Conservation (phyloP, 2,329 filamentous ascomycete genomes). For the Microsporum canis region DNA sequence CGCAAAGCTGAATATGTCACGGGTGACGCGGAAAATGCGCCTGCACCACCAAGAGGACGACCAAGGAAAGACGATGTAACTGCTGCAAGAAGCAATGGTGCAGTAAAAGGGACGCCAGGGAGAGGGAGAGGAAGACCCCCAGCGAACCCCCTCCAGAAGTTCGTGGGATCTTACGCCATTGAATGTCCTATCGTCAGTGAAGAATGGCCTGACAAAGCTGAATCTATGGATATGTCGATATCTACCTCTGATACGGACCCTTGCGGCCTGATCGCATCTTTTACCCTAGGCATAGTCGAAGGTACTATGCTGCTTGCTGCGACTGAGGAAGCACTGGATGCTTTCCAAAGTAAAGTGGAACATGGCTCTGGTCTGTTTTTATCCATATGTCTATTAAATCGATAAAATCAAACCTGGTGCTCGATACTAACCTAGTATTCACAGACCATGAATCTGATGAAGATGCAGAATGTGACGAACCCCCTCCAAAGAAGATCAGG, state of each 20-base stretch:
- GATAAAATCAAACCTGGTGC: background rate
- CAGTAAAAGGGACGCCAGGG: background rate
- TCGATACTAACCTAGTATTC: background rate
- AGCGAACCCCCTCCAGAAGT: constrained; percentile 6
- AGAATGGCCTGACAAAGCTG: constrained; percentile 12
- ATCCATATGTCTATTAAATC: background rate
- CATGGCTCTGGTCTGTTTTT: background rate
- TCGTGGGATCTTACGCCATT: constrained; percentile 13
- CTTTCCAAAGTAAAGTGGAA: constrained; percentile 4
- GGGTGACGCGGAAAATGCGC: background rate
- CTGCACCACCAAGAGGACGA: constrained; percentile 7
- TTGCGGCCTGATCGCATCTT: constrained; percentile 11
- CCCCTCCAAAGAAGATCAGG: constrained; percentile 5
- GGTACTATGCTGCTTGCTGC: constrained; percentile 14
- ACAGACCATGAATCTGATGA: background rate
- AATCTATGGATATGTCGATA: constrained; percentile 13
- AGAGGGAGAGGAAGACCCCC: constrained; percentile 2
- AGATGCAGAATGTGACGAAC: constrained; percentile 8
- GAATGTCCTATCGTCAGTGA: constrained; percentile 10
- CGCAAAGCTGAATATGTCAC: constrained; percentile 3
- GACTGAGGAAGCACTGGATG: constrained; percentile 6
- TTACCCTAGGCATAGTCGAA: constrained; percentile 14
- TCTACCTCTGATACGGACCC: constrained; percentile 2
- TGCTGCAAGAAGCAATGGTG: background rate
- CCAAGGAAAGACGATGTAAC: constrained; percentile 6